phyloP scores from a whole-genome alignment of 768 basidiomycete species.

The Pleurotus eryngii region DNA sequence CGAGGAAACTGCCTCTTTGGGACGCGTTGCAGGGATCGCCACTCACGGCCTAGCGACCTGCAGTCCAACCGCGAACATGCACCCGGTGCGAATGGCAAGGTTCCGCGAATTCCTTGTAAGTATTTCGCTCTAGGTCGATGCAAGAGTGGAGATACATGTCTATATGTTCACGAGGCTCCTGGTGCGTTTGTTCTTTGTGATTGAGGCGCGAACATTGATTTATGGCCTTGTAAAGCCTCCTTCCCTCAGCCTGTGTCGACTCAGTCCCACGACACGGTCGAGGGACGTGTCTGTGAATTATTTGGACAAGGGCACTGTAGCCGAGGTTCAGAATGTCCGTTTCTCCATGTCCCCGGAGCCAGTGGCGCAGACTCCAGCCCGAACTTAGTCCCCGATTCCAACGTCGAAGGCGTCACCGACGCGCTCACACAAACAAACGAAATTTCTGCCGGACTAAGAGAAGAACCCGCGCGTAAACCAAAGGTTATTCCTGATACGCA shows the following conservation, averaged over 20 bases:
- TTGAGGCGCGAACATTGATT: no score
- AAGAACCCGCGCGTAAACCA: constrained; percentile 7
- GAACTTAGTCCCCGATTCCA: background rate
- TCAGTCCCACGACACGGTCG: no score
- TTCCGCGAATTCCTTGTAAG: constrained; percentile 14
- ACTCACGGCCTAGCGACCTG: background rate
- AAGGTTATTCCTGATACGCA: constrained; percentile 17
- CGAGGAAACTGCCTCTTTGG: constrained; percentile 6
- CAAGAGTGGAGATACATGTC: constrained; percentile 22
- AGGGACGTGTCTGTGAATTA: background rate
- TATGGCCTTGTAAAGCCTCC: no score
- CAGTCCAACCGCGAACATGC: no score
- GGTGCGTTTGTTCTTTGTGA: background rate
- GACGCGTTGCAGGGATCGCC: background rate
- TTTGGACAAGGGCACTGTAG: background rate
- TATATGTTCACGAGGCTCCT: constrained; percentile 18
- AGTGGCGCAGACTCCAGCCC: background rate
- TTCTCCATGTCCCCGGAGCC: background rate
- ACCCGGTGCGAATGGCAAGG: no score
- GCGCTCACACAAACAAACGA: no score
- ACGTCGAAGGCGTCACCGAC: background rate
- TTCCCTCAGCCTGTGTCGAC: no score
- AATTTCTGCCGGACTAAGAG: no score
- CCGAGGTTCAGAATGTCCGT: background rate
- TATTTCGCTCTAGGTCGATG: constrained; percentile 23